Conservation (phyloP, 1,284 basidiomycete species). For the Termitomyces sp. region DNA sequence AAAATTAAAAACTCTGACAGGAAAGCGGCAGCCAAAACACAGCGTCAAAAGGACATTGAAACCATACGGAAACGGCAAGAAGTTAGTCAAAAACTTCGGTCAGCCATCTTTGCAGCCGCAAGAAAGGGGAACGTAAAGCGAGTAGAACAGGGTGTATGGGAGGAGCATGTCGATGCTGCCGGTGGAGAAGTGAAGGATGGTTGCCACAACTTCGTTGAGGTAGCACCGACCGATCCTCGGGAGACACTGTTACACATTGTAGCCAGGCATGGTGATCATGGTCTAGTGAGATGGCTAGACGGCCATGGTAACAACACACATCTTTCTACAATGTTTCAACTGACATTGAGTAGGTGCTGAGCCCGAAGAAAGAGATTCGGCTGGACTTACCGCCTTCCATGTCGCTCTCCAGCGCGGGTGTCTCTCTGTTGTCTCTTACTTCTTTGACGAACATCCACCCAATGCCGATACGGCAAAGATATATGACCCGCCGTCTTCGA, state of each 20-base stretch:
- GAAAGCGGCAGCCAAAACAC: constrained; percentile 47
- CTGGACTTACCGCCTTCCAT: constrained; percentile 60
- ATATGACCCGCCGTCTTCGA: constrained; percentile 37
- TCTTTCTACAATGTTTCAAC: constrained; percentile 16
- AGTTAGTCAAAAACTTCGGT: constrained; percentile 49
- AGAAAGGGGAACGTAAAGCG: constrained; percentile 43
- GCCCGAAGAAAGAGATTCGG: constrained; percentile 58
- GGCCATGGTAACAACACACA: constrained; percentile 50
- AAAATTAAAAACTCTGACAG: constrained; percentile 48
- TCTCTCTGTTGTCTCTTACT: constrained; percentile 44
- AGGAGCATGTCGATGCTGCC: constrained; percentile 61
- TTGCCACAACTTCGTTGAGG: constrained; percentile 46
- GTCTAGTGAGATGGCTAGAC: constrained; percentile 63
- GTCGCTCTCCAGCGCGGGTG: constrained; percentile 51
- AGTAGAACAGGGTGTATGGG: constrained; percentile 63
- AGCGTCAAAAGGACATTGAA: constrained; percentile 47
- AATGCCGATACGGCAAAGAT: constrained; percentile 45
- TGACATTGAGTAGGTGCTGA: constrained; percentile 51
- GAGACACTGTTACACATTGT: constrained; percentile 70
- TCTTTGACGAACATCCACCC: constrained; percentile 53
- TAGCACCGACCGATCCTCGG: constrained; percentile 43
- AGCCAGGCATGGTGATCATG: constrained; percentile 44
- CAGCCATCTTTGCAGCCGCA: constrained; percentile 58
- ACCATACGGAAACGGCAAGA: constrained; percentile 41
- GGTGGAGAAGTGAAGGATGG: constrained; percentile 61